A percentile compares a stretch with the other conserved stretches of the same genome.
Conservation (phyloP, 345 rosid species). For the Conringia planisiliqua region DNA sequence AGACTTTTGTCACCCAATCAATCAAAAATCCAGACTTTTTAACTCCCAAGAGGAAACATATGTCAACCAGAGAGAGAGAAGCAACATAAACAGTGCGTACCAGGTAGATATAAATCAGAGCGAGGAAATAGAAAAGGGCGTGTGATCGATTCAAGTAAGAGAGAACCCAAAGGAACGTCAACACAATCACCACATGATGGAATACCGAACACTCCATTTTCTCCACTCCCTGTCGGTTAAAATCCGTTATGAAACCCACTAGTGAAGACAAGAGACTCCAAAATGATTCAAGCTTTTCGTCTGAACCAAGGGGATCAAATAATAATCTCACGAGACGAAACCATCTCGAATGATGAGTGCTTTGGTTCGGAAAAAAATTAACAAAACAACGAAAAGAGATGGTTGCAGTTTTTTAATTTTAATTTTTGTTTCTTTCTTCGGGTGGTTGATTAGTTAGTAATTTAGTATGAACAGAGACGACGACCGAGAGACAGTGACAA, state of each 20-base stretch:
- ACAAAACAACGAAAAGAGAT: not conserved
- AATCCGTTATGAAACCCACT: not conserved
- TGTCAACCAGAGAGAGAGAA: not conserved
- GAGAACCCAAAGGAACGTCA: constrained; percentile 62
- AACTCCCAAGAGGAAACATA: not conserved
- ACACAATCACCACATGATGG: constrained; percentile 71
- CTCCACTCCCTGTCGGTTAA: not conserved
- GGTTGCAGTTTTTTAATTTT: not conserved
- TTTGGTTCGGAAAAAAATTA: not conserved
- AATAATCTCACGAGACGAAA: constrained; percentile 6
- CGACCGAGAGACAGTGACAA: not conserved
- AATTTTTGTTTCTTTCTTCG: not conserved
- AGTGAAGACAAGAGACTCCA: not conserved
- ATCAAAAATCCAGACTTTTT: not conserved
- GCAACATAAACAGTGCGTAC: constrained; percentile 47
- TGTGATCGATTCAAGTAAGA: constrained; percentile 52
- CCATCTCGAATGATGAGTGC: not conserved
- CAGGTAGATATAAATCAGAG: constrained; percentile 68
- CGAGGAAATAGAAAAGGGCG: constrained; percentile 48
- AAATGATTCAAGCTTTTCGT: not conserved
- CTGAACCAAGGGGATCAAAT: not conserved
- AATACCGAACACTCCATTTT: constrained; percentile 52
- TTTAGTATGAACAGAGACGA: not conserved
- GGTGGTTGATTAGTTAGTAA: not conserved
- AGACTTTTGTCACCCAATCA: too few relatives aligned